These are phyloP conservation scores for Lentinula raphanica DNA, from an alignment of 768 basidiomycete species.

Conservation along the genomic window DNA sequence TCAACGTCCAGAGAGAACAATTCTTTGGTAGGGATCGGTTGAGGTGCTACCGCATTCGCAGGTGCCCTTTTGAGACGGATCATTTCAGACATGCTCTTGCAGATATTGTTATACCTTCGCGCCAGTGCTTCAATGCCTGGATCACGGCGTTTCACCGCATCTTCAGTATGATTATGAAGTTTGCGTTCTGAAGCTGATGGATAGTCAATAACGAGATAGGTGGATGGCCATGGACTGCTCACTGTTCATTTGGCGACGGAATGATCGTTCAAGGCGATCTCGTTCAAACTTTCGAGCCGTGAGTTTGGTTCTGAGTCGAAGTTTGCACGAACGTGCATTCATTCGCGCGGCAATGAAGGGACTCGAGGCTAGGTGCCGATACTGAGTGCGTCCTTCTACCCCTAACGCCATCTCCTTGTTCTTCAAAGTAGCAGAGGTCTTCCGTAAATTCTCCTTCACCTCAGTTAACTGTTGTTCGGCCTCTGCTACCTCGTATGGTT, in stretches of 20 bases:
- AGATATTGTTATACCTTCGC: constrained; percentile 23
- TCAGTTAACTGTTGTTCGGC: background rate
- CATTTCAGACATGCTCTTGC: constrained; percentile 15
- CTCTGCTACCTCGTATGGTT: background rate
- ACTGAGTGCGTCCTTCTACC: background rate
- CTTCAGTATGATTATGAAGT: constrained; percentile 21
- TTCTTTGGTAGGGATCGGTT: constrained; percentile 14
- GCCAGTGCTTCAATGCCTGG: constrained; percentile 21
- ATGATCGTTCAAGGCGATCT: background rate
- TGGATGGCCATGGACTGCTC: background rate
- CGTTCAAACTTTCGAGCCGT: background rate
- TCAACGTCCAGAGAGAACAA: constrained; percentile 31
- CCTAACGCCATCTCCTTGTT: background rate
- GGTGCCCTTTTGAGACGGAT: constrained; percentile 20
- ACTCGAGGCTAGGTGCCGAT: background rate
- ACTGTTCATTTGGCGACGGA: background rate
- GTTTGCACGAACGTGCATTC: background rate
- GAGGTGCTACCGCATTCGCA: constrained; percentile 16
- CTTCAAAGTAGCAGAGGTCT: background rate
- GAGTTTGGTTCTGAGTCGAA: background rate
- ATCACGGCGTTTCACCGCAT: constrained; percentile 20
- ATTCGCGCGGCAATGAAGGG: background rate
- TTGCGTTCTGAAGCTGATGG: constrained; percentile 17
- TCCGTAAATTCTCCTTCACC: background rate
- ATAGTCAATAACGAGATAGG: background rate